These are phyloP conservation scores for Suillus subaureus DNA, from an alignment of 768 basidiomycete species.

Conservation along the genomic window DNA sequence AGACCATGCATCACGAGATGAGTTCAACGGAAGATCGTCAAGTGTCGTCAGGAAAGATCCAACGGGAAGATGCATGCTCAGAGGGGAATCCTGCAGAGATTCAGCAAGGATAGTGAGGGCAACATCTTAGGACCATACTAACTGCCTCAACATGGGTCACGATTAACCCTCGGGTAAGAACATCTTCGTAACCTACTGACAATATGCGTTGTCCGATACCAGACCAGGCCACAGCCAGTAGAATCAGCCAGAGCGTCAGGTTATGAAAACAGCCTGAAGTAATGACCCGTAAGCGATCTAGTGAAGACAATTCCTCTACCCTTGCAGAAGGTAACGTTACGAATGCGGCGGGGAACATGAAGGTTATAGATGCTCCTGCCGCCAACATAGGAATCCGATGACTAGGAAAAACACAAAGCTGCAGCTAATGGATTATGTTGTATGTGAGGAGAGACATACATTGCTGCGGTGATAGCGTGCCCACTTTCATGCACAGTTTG, in stretches of 20 bases:
- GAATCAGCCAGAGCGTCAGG: slow-evolving; percentile 54
- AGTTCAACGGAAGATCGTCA: slow-evolving; percentile 59
- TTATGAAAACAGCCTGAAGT: slow-evolving; percentile 84
- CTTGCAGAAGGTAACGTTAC: slow-evolving; percentile 56
- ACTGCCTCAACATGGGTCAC: slow-evolving; percentile 59
- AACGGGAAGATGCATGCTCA: slow-evolving; percentile 54
- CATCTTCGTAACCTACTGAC: slow-evolving; percentile 51
- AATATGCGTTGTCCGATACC: slow-evolving; percentile 31
- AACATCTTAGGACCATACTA: slow-evolving; percentile 25
- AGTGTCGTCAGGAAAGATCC: slow-evolving; percentile 65
- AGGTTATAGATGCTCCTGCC: slow-evolving; percentile 60
- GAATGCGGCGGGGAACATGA: slow-evolving; percentile 74
- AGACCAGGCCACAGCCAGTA: slow-evolving; percentile 40
- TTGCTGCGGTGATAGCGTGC: slow-evolving; percentile 74
- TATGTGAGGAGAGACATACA: slow-evolving; percentile 47
- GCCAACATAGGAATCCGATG: slow-evolving; percentile 64
- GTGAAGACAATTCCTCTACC: slow-evolving; percentile 39
- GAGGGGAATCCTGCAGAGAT: slow-evolving; percentile 54
- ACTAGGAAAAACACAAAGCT: slow-evolving; percentile 37
- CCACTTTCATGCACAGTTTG: slow-evolving; percentile 83
- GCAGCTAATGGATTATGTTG: not conserved
- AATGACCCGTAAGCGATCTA: slow-evolving; percentile 59
- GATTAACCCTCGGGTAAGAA: slow-evolving; percentile 52
- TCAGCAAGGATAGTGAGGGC: slow-evolving; percentile 12
- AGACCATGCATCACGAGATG: slow-evolving; percentile 42